Base-by-base conservation (phyloP, 1,284 basidiomycete species). In the Trichosporon asahii region DNA sequence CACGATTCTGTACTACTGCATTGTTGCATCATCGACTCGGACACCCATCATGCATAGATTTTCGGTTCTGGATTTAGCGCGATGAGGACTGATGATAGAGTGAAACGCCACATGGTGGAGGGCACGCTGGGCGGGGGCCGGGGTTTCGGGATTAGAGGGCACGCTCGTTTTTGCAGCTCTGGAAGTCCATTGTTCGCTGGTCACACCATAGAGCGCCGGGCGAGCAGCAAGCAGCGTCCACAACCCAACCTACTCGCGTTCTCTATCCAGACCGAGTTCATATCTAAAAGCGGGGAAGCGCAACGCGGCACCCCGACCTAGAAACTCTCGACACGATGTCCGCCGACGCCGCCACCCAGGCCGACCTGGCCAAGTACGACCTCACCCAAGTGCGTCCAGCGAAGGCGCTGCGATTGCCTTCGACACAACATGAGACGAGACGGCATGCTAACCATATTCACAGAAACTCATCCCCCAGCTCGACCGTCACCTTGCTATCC, bases 401-500 rank as follows among this genome's bases (percentile, higher is more conserved):
- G 8, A 8, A 9, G 23, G 14, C 21, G 11, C 23, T 53, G 21
- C 49, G 49, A 53, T 53, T 12, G 9, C 23, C 49, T 23, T 21
- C 37, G n/a, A 33, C 6, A 2, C 23, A 7, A 18, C 29, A 5
- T 2, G 27, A 31, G 25, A 37, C 11, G 35, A 21, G 14, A 70
- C 33, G 66, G 33, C 29, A 15, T 70, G 61, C 70, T 73, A 33
- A 71, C 70, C 14, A 49, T 25, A 76, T 12, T 23, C 40, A 29
- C 90, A 92, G 85, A 95, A 93, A 73, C 89, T 98, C 71, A 94
- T 98, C 74, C 90, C 94, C 11, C 92, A 94, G 85, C 88, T 97
- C 75, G 96, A 98, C 84, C 90, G 95, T 70, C 96, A 99, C 86
- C 88, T 99, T 64, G 91, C 92, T 63, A 91, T 98, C 77, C 94